Percentiles rank a stretch among this genome's conserved stretches.
phyloP scores from a whole-genome alignment of 164 flowering plant species.

The Kingdonia uniflora region DNA sequence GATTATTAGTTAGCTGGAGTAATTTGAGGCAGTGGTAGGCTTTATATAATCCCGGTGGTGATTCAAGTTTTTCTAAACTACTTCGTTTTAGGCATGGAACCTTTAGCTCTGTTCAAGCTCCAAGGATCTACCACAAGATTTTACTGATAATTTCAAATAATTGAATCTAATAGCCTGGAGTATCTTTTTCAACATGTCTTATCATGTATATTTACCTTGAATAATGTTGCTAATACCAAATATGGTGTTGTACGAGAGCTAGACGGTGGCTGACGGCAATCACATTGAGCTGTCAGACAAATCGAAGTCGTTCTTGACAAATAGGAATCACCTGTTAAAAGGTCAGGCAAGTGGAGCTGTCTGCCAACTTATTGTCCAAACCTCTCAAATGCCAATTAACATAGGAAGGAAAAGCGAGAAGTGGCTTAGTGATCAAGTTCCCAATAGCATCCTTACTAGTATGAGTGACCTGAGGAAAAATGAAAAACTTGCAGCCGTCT shows the following conservation, averaged over 20 bases:
- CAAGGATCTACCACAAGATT: constrained; percentile 63
- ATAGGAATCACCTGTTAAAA: constrained; percentile 45
- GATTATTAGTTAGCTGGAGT: constrained; percentile 39
- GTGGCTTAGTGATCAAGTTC: constrained; percentile 11
- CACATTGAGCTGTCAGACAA: constrained; percentile 43
- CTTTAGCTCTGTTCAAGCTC: constrained; percentile 47
- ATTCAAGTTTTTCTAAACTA: constrained; percentile 53
- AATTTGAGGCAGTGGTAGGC: constrained; percentile 62
- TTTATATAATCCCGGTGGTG: constrained; percentile 36
- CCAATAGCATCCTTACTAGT: constrained; percentile 18
- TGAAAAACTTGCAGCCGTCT: constrained; percentile 14
- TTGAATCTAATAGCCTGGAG: too few relatives aligned
- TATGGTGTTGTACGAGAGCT: constrained; percentile 47
- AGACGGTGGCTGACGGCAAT: constrained; percentile 41
- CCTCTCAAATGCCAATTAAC: constrained; percentile 7
- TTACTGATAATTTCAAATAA: background rate
- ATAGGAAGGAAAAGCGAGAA: background rate
- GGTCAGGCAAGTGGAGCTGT: constrained; percentile 44
- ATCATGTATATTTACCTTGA: constrained; percentile 1
- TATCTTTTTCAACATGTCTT: too few relatives aligned
- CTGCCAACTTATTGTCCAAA: constrained; percentile 40
- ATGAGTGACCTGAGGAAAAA: constrained; percentile 67
- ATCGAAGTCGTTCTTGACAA: constrained; percentile 24
- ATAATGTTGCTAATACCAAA: constrained; percentile 52
- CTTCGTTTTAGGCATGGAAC: constrained; percentile 46